phyloP scores from a whole-genome alignment of 192 early-diverging fungal genomes.

The Phycomyces nitens region DNA sequence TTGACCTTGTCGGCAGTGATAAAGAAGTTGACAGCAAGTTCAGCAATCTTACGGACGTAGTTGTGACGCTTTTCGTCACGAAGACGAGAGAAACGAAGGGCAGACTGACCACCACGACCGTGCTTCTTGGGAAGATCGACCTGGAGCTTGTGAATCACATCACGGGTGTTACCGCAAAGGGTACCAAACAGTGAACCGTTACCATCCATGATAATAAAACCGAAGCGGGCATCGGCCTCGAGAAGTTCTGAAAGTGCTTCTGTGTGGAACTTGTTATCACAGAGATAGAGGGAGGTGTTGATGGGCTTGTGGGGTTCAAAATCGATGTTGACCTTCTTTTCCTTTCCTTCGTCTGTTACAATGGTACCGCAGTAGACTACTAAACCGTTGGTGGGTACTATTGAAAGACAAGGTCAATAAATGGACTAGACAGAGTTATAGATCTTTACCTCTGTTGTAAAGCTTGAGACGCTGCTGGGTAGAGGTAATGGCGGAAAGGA shows the following conservation, averaged over 20 bases:
- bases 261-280: slow-evolving; percentile 99
- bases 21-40: slow-evolving; percentile 93
- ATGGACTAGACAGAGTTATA: too few species aligned
- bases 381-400: slow-evolving; percentile 91
- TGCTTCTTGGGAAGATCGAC: slow-evolving; percentile 99
- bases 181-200: slow-evolving; percentile 93
- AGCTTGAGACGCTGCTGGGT: slow-evolving; percentile 95
- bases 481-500: slow-evolving; percentile 95
- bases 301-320: slow-evolving; percentile 99
- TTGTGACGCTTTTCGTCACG: slow-evolving; percentile 99
- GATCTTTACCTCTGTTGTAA: slow-evolving; percentile 65
- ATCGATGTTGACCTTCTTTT: slow-evolving; percentile 98
- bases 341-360: slow-evolving; percentile 97
- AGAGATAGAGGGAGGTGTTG: slow-evolving; percentile 96
- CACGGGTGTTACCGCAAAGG: slow-evolving; percentile 90
- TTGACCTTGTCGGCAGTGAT: slow-evolving; percentile 82
- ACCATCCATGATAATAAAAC: slow-evolving; percentile 99
- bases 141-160: slow-evolving; percentile 88
- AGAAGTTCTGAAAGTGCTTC: slow-evolving; percentile 89
- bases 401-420: slow-evolving; percentile 6
- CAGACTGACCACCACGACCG: slow-evolving; percentile 99
- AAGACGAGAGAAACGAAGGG: slow-evolving; percentile 98
- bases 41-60: slow-evolving; percentile 97
- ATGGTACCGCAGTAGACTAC: slow-evolving; percentile 95
- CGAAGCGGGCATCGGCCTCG: slow-evolving; percentile 93